Percentiles rank a stretch among this genome's conserved stretches.
These are phyloP conservation scores for Neurospora sp. DNA, from an alignment of 495 filamentous ascomycete genomes.

Conservation along the genomic window DNA sequence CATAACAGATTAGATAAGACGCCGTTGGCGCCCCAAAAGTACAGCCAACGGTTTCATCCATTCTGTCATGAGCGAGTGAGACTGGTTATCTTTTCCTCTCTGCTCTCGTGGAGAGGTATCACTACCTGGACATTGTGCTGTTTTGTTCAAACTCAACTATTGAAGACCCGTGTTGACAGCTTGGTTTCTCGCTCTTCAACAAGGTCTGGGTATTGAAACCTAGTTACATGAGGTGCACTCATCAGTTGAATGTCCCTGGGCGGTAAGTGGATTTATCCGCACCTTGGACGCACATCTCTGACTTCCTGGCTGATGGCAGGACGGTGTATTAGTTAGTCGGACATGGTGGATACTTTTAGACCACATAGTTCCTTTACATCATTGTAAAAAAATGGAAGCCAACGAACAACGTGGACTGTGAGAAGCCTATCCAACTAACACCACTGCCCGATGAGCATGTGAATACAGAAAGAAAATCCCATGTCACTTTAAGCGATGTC, in stretches of 20 bases:
- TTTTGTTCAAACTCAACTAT: not conserved
- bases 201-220: not conserved
- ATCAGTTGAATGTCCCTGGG: not conserved
- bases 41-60: not conserved
- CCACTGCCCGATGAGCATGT: not conserved
- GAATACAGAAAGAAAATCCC: not conserved
- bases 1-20: not conserved
- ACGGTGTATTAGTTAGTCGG: not conserved
- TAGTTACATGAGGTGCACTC: not conserved
- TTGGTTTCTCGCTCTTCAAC: not conserved
- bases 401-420: not conserved
- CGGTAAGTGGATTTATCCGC: not conserved
- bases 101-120: not conserved
- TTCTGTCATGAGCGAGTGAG: not conserved
- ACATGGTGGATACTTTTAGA: too few species aligned
- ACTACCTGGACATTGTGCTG: not conserved
- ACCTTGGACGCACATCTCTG: not conserved
- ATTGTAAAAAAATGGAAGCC: not conserved
- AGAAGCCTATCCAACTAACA: not conserved
- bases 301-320: not conserved
- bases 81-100: not conserved
- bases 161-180: not conserved
- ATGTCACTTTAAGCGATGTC: too few species aligned
- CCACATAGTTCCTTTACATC: not conserved
- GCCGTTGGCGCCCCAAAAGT: not conserved